phyloP scores from a whole-genome alignment of 176 grass and related monocot species.

The Rhynchospora breviuscula region DNA sequence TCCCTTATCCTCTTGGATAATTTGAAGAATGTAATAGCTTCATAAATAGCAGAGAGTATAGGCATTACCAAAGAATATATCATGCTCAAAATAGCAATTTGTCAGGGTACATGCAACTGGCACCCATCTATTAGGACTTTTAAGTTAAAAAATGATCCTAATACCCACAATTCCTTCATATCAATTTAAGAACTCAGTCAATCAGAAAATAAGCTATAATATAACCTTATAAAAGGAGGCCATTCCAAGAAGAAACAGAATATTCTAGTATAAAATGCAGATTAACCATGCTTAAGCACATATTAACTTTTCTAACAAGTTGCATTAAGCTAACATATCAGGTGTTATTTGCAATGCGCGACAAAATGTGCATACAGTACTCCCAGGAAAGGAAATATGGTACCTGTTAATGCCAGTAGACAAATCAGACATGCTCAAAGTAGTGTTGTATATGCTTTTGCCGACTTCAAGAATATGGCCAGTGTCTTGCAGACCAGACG shows the following conservation, averaged over 20 bases:
- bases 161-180: not conserved
- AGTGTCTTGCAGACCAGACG: conserved; percentile 89
- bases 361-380: not conserved
- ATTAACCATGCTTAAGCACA: not conserved
- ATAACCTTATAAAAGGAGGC: not conserved
- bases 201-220: conserved; percentile 4
- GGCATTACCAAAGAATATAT: not conserved
- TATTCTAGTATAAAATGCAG: not conserved
- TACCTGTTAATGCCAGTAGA: conserved; percentile 88
- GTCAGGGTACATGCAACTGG: not conserved
- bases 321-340: not conserved
- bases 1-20: conserved; percentile 86
- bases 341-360: not conserved
- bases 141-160: not conserved
- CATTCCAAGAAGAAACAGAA: not conserved
- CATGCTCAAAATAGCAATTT: conserved; percentile 17
- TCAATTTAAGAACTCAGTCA: not conserved
- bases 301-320: not conserved
- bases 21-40: conserved; percentile 94
- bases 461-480: conserved; percentile 85
- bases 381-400: conserved; percentile 14
- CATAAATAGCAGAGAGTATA: not conserved
- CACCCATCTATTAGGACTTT: not conserved
- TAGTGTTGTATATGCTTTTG: conserved; percentile 93
- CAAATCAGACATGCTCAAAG: conserved; percentile 94